Evolutionary conservation across 2,329 filamentous ascomycete genomes (phyloP), one percentile per base, ranked within the genome.

Genomic region (Talaromyces sp.): DNA sequence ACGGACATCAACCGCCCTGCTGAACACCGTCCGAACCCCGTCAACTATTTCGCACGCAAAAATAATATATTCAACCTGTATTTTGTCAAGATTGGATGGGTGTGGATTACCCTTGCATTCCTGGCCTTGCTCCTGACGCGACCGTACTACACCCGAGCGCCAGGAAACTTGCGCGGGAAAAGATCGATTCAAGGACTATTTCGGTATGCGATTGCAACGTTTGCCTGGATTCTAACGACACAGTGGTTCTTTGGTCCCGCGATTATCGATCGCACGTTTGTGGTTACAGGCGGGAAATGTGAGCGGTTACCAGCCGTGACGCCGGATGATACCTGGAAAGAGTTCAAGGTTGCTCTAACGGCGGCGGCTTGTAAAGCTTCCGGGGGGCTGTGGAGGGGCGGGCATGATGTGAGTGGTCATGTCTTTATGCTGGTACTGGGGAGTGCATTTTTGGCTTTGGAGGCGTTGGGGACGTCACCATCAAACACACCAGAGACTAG

Each of bases 181-280:
- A 77, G 82, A 33, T 77, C 83, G n/a, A 62, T 85, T 11, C 84
- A 87, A 65, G 92, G 90, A 0, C 73, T 82, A 1, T 59, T 89
- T 24, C 85, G 95, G 57, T 99, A 92, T 83, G 81, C 69, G 0
- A 79, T 89, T 9, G 86, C 92, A 0, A 98, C 95, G 9, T 72
- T 79, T 1, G 89, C 88, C 78, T 99, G 95, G 95, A 82, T 92
- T 48, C 80, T 92, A 45, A 88, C 95, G 19, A 99, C 95, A 68
- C 95, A 98, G 81, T 98, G 95, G 95, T 98, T 88, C 77, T 97
- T 99, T 72, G 95, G 95, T 0, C 88, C 95, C 2, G 84, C 93
- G 22, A 82, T 99, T 58, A 94, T 98, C 71, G 95, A 99, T 76
- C 89, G 93, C 64, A 87, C 90, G 3, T 99, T 98, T 76, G 83